Conservation (phyloP, 2,329 filamentous ascomycete genomes). For the Neocatenulostroma microsporum region DNA sequence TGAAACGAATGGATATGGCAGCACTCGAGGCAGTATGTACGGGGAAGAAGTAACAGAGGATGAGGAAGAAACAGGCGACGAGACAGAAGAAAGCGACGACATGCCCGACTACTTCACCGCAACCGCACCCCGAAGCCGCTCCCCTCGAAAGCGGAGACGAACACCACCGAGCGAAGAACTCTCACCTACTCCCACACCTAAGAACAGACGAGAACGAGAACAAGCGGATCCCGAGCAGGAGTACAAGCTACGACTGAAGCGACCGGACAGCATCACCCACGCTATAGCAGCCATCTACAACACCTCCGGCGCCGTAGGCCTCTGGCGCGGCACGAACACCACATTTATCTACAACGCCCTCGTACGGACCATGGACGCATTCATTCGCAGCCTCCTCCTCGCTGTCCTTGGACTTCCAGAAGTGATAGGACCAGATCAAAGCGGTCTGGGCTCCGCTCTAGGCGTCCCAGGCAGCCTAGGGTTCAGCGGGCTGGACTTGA, state of each 20-base stretch:
- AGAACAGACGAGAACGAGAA: constrained; percentile 19
- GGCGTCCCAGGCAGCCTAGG: constrained; percentile 35
- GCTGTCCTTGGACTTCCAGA: constrained; percentile 88
- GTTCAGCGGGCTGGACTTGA: constrained; percentile 60
- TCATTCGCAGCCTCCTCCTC: constrained; percentile 82
- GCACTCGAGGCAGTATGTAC: constrained; percentile 4
- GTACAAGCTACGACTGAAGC: constrained; percentile 62
- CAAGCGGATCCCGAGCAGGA: constrained; percentile 16
- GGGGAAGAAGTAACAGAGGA: constrained; percentile 11
- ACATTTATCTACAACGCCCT: constrained; percentile 88
- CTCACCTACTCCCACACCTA: constrained; percentile 23
- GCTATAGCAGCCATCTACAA: constrained; percentile 82
- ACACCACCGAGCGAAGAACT: constrained; percentile 21
- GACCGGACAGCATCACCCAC: constrained; percentile 73
- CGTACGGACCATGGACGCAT: constrained; percentile 80
- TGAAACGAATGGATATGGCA: not conserved
- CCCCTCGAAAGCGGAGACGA: constrained; percentile 33
- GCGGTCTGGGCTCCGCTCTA: constrained; percentile 48
- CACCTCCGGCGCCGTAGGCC: constrained; percentile 80
- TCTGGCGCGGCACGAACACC: constrained; percentile 89
- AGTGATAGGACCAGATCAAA: constrained; percentile 68
- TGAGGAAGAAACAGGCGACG: constrained; percentile 16
- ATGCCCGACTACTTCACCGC: constrained; percentile 74
- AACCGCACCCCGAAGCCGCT: constrained; percentile 48
- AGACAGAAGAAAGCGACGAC: constrained; percentile 43